These are phyloP conservation scores for Talaromyces thailandensis DNA, from an alignment of 495 filamentous ascomycete species.

Conservation along the genomic window DNA sequence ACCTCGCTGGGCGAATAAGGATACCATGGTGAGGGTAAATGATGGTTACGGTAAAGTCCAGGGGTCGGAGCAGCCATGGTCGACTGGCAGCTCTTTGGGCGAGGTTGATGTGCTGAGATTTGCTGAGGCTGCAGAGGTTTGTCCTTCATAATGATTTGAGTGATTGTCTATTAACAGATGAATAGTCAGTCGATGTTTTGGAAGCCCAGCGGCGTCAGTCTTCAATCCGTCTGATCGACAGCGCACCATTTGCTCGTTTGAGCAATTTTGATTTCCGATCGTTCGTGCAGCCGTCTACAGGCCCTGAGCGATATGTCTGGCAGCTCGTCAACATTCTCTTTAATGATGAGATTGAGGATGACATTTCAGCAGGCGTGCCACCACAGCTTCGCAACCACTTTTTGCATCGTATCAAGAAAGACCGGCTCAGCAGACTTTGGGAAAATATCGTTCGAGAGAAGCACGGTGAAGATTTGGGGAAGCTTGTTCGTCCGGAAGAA, in stretches of 20 bases:
- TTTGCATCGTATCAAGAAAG: constrained; percentile 43
- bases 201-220: constrained; percentile 29
- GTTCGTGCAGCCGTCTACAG: constrained; percentile 24
- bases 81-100: constrained; percentile 22
- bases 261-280: constrained; percentile 22
- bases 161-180: constrained; percentile 2
- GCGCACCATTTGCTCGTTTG: constrained; percentile 29
- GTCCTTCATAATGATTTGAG: background rate
- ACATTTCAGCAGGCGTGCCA: constrained; percentile 35
- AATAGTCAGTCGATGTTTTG: constrained; percentile 25
- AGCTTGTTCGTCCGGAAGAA: constrained; percentile 58
- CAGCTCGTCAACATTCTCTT: constrained; percentile 76
- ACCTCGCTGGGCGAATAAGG: constrained; percentile 70
- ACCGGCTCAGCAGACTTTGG: constrained; percentile 40
- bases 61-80: constrained; percentile 17
- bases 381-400: constrained; percentile 29
- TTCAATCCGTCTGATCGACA: constrained; percentile 25
- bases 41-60: constrained; percentile 12
- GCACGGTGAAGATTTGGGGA: constrained; percentile 36
- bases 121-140: constrained; percentile 17
- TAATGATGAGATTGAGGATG: constrained; percentile 50
- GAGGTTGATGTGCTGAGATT: constrained; percentile 25
- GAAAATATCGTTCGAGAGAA: constrained; percentile 37
- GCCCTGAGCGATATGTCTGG: constrained; percentile 34
- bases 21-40: constrained; percentile 57